phyloP scores from a whole-genome alignment of 306 rosid species.

The Lithocarpus polystachyus region DNA sequence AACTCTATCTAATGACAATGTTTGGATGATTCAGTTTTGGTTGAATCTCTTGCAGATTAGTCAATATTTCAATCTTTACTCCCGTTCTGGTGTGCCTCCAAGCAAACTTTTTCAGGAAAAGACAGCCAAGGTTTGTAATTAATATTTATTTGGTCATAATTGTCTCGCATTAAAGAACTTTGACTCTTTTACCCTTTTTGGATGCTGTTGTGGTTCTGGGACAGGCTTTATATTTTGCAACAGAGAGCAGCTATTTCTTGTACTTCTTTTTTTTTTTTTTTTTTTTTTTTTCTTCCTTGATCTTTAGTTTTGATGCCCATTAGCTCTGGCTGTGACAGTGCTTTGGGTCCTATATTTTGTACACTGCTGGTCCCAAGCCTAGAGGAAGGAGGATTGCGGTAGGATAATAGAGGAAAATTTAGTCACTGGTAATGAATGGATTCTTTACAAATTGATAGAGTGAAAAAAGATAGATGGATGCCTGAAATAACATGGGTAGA shows the following conservation, averaged over 20 bases:
- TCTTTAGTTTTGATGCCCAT: too few species aligned
- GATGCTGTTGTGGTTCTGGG: not conserved
- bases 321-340: too few species aligned
- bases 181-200: not conserved
- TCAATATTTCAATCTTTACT: slow-evolving; percentile 74
- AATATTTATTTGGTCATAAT: slow-evolving; percentile 9
- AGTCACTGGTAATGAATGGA: too few species aligned
- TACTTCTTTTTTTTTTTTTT: not conserved
- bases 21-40: not conserved
- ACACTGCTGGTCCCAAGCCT: too few species aligned
- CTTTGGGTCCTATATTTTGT: too few species aligned
- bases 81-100: slow-evolving; percentile 69
- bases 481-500: too few species aligned
- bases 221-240: not conserved
- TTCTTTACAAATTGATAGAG: too few species aligned
- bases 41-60: slow-evolving; percentile 56
- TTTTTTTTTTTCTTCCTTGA: not conserved
- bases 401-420: too few species aligned
- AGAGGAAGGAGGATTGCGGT: too few species aligned
- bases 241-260: not conserved
- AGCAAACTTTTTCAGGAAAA: slow-evolving; percentile 77
- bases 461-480: too few species aligned
- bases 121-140: slow-evolving; percentile 66
- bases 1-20: not conserved
- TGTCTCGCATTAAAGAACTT: not conserved